Percentiles rank a stretch among this genome's conserved stretches.
These are phyloP conservation scores for Xylaria digitata DNA, from an alignment of 2,329 filamentous ascomycete species.

Conservation along the genomic window DNA sequence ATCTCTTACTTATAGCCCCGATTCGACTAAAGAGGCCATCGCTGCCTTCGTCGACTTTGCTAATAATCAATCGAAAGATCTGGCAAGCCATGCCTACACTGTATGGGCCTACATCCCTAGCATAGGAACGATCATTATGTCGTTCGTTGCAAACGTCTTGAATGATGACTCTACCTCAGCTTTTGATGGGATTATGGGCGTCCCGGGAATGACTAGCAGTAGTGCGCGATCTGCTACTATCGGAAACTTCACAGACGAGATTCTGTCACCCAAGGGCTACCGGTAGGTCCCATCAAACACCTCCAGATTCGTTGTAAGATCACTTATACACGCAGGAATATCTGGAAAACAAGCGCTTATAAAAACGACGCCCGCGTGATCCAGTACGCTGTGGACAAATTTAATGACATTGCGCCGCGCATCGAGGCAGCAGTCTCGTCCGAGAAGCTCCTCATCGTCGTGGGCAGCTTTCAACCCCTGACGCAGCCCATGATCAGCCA, in stretches of 20 bases:
- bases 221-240: conserved; percentile 16
- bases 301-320: conserved; percentile 7
- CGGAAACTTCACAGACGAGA: conserved; percentile 24
- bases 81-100: conserved; percentile 19
- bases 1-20: conserved; percentile 50
- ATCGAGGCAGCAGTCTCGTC: conserved; percentile 46
- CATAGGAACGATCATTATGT: conserved; percentile 11
- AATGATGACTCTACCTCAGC: conserved; percentile 15
- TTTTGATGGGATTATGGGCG: conserved; percentile 7
- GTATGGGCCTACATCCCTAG: conserved; percentile 18
- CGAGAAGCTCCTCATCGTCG: conserved; percentile 43
- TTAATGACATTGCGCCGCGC: conserved; percentile 45
- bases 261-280: conserved; percentile 28
- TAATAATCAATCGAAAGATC: conserved; percentile 32
- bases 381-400: conserved; percentile 48
- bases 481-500: conserved; percentile 46
- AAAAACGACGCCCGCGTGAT: conserved; percentile 48
- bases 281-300: conserved; percentile 35
- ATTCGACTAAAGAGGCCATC: conserved; percentile 38
- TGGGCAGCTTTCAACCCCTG: conserved; percentile 51
- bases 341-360: conserved; percentile 51
- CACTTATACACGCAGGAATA: conserved; percentile 39
- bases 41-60: conserved; percentile 40
- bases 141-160: conserved; percentile 24
- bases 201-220: conserved; percentile 11